Conservation (phyloP, 768 basidiomycete species). For the Suillus luteus region DNA sequence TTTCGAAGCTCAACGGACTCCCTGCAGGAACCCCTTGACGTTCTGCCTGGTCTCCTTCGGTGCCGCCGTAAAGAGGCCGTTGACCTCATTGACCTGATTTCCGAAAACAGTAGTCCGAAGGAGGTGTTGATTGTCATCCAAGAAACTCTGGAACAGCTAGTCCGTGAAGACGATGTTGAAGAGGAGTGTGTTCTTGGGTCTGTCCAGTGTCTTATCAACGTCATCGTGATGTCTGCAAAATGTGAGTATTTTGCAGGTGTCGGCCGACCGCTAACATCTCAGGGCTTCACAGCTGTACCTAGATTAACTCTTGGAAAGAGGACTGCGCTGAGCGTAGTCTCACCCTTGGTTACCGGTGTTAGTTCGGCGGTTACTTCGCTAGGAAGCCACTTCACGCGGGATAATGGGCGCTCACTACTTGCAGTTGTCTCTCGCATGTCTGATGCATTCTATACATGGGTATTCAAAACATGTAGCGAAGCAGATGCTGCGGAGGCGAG, state of each 20-base stretch:
- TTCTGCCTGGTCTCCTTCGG: conserved; percentile 40
- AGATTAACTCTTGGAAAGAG: conserved; percentile 27
- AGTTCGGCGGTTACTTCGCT: conserved; percentile 19
- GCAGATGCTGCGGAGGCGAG: conserved; percentile 19
- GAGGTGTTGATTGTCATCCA: conserved; percentile 45
- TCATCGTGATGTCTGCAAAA: conserved; percentile 23
- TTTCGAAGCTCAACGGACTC: background rate
- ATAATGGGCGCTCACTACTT: conserved; percentile 24
- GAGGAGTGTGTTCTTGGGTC: conserved; percentile 18
- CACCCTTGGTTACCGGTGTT: conserved; percentile 22
- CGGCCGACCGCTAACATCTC: conserved; percentile 4
- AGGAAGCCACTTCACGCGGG: conserved; percentile 17
- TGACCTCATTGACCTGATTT: conserved; percentile 37
- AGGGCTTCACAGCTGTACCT: conserved; percentile 24
- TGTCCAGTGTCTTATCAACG: conserved; percentile 20
- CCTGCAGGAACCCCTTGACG: conserved; percentile 41
- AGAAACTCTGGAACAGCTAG: conserved; percentile 36
- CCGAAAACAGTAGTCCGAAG: conserved; percentile 37
- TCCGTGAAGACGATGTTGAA: conserved; percentile 20
- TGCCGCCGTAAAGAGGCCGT: conserved; percentile 30
- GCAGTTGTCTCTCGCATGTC: conserved; percentile 21
- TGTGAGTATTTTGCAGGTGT: conserved; percentile 19
- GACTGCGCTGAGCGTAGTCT: conserved; percentile 24
- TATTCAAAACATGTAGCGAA: conserved; percentile 4
- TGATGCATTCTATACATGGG: conserved; percentile 22